Base-by-base conservation (phyloP, 2,329 filamentous ascomycete species). In the Paradendryphiella salina region DNA sequence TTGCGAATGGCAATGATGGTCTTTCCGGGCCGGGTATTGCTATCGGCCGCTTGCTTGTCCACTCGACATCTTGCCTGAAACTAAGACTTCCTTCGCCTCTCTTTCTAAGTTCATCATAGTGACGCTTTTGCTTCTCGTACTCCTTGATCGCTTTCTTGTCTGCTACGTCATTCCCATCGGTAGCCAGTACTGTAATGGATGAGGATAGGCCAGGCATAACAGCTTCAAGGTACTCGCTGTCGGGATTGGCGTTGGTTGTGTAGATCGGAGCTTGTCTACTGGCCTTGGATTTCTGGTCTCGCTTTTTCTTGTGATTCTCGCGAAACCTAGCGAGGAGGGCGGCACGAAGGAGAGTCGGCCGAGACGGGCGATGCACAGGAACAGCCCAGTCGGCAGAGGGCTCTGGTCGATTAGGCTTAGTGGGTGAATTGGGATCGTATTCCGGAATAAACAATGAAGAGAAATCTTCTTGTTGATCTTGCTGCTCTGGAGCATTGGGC, bases 61-160 rank as follows among this genome's bases (percentile, higher is more conserved):
- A 73, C 15, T 64, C 63, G 20, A 73, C 35, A 2, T 72, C 63
- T 21, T 69, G 50, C 6, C 34, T 32, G 42, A 72, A 68, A 1
- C 37, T 35, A 0, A 70, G 54, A 2, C 23, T 38, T 7, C 67
- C 64, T 11, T 45, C 46, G 29, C 58, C 57, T 18, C 56, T 58
- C 7, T 9, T 37, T 36, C 39, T 63, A 4, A 68, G 31, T 0
- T 52, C 39, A 1, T 70, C 57, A 28, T 59, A 73, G 13, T 63
- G 17, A 0, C 33, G 50, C 46, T 67, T 63, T 31, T 61, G 51
- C 23, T 52, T 47, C 21, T 60, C 8, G 21, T 55, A 72, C n/a
- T 61, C 43, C 6, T 41, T 50, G 2, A 11, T 6, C 3, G 59
- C 61, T n/a, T 43, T 14, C 32, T 34, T 48, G 38, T 67, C 40